Evolutionary conservation across 257 asterid genomes (phyloP).

Genomic region (Solanum gracilifrons): DNA sequence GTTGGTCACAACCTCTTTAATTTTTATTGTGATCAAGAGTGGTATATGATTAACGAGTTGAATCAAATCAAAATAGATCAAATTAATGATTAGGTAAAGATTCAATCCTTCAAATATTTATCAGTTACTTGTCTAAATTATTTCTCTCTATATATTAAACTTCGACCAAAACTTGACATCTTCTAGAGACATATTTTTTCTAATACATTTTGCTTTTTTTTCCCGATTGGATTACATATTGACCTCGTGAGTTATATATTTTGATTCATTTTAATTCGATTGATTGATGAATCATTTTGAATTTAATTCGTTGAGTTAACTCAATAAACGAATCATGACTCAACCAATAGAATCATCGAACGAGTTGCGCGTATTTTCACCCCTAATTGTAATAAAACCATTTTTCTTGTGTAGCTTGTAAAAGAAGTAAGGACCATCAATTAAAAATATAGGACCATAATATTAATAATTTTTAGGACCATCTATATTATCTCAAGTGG

Average conservation of each 20-base stretch:
- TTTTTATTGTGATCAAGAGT: too few species aligned
- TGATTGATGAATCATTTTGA: neutral
- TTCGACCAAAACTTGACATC: too few species aligned
- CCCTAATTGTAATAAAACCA: neutral
- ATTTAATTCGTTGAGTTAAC: too few species aligned
- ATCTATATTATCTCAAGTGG: neutral
- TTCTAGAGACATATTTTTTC: too few species aligned
- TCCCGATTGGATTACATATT: neutral
- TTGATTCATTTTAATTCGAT: too few species aligned
- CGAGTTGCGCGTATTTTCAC: neutral
- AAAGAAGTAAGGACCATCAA: neutral
- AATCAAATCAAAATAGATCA: neutral
- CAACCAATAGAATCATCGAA: neutral
- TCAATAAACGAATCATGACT: neutral
- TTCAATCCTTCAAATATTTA: too few species aligned
- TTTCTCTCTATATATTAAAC: too few species aligned
- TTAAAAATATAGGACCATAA: neutral
- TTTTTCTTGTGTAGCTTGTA: neutral
- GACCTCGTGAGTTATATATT: neutral
- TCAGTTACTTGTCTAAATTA: too few species aligned
- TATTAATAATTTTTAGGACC: neutral
- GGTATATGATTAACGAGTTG: too few species aligned
- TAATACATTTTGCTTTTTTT: too few species aligned
- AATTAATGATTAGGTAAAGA: too few species aligned
- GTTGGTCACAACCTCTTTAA: too few species aligned